Base-by-base conservation (phyloP, 208 protist species). In the Naegleria fowleri region DNA sequence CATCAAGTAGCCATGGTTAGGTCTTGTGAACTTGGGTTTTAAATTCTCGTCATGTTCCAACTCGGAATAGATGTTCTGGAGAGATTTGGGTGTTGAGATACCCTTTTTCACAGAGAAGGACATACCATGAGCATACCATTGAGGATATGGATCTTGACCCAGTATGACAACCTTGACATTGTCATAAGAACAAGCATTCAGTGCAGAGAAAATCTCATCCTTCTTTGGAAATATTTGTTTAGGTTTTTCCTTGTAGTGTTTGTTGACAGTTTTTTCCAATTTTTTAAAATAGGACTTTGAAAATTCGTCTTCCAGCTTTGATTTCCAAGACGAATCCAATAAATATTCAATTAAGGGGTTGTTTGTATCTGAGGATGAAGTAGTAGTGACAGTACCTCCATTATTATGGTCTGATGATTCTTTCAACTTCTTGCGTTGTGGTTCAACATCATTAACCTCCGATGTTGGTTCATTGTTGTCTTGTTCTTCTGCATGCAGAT, bases 21-120 rank as follows among this genome's bases (percentile, higher is more conserved):
- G 97, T 29, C 86, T 88, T 84, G 92, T 92, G 90, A 99, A 98
- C 25, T 95, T 95, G 0, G 91, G 59, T 36, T 0, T 13, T 33
- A 79, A 36, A 79, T 79, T 33, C 22, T 98, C 95, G 92, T 98
- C 96, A 0, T 85, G 94, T 43, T 90, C 41, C 22, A 98, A 94
- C 93, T 99, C 98, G 93, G 98, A 98, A 94, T 98, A 99, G 58
- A 99, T 99, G 93, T 99, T 99, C n/a, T 94, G 90, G 40, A 98
- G 93, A 86, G 95, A 97, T 52, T 95, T 96, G 67, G 97, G 97
- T 19, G 93, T 79, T 16, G 91, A 51, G 0, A 99, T 94, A 25
- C 98, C 98, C 15, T 95, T 95, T 22, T 93, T 92, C 0, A 99
- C 98, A 6, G 96, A 98, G 93, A 99, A 99, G 90, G 95, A 96